A percentile compares a stretch with the other conserved stretches of the same genome.
These are phyloP conservation scores for Lactarius tabidus DNA, from an alignment of 768 basidiomycete genomes.

Conservation along the genomic window DNA sequence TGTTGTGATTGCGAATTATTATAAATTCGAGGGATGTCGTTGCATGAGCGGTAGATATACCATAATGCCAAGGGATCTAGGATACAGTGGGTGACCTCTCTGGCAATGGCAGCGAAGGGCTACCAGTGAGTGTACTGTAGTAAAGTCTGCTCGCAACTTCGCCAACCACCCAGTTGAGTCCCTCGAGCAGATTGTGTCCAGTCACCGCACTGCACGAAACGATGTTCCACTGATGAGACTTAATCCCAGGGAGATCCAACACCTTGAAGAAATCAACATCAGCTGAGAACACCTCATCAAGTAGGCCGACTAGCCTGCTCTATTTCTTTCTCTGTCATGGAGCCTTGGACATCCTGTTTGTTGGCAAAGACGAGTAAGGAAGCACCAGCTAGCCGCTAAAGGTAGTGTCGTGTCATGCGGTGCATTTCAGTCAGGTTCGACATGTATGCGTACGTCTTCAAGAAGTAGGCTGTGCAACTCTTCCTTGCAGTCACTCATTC, in stretches of 20 bases:
- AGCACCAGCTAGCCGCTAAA: conserved; percentile 91
- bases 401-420: neutral
- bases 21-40: too few species aligned
- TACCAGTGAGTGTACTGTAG: conserved; percentile 49
- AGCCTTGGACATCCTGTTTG: conserved; percentile 92
- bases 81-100: conserved; percentile 1
- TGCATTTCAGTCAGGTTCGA: neutral
- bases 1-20: too few species aligned
- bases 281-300: neutral
- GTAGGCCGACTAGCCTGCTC: conserved; percentile 55
- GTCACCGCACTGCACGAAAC: conserved; percentile 91
- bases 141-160: conserved; percentile 87
- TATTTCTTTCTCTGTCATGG: conserved; percentile 80
- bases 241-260: conserved; percentile 77
- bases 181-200: conserved; percentile 76
- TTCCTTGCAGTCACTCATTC: conserved; percentile 84
- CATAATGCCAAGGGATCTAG: neutral
- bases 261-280: conserved; percentile 43
- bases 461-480: conserved; percentile 83
- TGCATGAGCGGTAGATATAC: too few species aligned
- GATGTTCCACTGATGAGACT: conserved; percentile 87
- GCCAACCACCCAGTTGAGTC: conserved; percentile 88
- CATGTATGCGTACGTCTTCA: conserved; percentile 67
- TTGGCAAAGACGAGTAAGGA: conserved; percentile 95
- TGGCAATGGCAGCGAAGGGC: neutral